phyloP scores from a whole-genome alignment of 495 filamentous ascomycete species.

The Penicillium tannophilum region DNA sequence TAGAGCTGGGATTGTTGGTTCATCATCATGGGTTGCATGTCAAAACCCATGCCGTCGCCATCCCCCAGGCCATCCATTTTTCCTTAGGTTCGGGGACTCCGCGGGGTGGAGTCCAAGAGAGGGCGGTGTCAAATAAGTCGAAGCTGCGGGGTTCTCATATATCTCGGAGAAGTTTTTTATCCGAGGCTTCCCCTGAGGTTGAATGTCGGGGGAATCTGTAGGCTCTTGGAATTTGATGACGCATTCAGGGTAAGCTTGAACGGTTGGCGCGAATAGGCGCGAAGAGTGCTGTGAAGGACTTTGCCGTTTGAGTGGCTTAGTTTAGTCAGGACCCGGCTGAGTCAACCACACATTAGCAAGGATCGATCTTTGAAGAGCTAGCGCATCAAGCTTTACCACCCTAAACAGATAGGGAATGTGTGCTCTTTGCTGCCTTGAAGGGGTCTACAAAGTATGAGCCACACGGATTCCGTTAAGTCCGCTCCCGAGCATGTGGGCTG shows the following conservation, averaged over 20 bases:
- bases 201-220: conserved; percentile 8
- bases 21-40: conserved; percentile 46
- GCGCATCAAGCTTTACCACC: neutral
- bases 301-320: neutral
- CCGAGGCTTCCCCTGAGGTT: conserved; percentile 18
- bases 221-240: conserved; percentile 16
- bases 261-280: conserved; percentile 4
- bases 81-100: conserved; percentile 20
- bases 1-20: conserved; percentile 74
- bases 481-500: conserved; percentile 9
- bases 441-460: neutral
- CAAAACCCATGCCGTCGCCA: conserved; percentile 45
- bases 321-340: neutral
- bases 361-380: neutral
- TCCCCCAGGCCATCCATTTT: conserved; percentile 48
- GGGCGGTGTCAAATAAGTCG: conserved; percentile 20
- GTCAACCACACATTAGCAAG: neutral
- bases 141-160: conserved; percentile 23
- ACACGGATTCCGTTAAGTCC: conserved; percentile 17
- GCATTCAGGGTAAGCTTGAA: conserved; percentile 15
- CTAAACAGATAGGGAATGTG: neutral
- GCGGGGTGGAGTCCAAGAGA: conserved; percentile 26
- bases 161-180: conserved; percentile 12
- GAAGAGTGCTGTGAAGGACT: neutral
- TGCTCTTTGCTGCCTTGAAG: conserved; percentile 14